phyloP scores from a whole-genome alignment of 192 early-diverging fungal species.

The Allomyces javanicus region DNA sequence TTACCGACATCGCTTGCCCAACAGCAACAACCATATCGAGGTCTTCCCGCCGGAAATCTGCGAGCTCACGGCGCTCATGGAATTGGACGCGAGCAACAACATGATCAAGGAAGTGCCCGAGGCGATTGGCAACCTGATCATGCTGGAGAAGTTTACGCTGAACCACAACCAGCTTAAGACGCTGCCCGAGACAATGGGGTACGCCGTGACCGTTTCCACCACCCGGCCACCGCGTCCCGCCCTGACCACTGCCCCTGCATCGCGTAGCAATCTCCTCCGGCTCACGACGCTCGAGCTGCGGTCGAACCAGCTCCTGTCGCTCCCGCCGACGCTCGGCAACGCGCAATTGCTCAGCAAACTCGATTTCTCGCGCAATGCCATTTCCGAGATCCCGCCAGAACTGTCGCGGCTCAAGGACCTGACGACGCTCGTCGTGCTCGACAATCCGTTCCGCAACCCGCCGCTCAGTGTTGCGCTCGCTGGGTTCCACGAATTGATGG shows the following conservation, averaged over 20 bases:
- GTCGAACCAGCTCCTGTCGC: background rate
- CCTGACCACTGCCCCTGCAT: background rate
- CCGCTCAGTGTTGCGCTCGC: background rate
- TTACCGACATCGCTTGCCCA: background rate
- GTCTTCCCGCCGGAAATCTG: conserved; percentile 7
- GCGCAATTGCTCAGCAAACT: background rate
- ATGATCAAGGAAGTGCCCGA: conserved; percentile 5
- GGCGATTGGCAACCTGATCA: conserved; percentile 5
- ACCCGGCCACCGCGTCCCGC: background rate
- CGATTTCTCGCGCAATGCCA: background rate
- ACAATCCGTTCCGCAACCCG: conserved; percentile 2
- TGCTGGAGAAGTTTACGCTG: conserved; percentile 2
- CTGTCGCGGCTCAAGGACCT: background rate
- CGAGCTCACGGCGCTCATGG: conserved; percentile 4
- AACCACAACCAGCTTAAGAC: conserved; percentile 5
- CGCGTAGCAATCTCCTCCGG: background rate
- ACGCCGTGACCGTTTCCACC: background rate
- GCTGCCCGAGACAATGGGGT: conserved; percentile 6
- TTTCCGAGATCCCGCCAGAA: background rate
- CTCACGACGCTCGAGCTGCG: conserved; percentile 2
- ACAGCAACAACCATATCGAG: conserved; percentile 8
- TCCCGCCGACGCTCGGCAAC: background rate
- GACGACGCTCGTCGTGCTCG: conserved; percentile 1
- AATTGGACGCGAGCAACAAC: conserved; percentile 6
- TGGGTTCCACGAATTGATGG: background rate